Evolutionary conservation across 345 rosid species (phyloP).

Genomic region (Nephelium lappaceum): DNA sequence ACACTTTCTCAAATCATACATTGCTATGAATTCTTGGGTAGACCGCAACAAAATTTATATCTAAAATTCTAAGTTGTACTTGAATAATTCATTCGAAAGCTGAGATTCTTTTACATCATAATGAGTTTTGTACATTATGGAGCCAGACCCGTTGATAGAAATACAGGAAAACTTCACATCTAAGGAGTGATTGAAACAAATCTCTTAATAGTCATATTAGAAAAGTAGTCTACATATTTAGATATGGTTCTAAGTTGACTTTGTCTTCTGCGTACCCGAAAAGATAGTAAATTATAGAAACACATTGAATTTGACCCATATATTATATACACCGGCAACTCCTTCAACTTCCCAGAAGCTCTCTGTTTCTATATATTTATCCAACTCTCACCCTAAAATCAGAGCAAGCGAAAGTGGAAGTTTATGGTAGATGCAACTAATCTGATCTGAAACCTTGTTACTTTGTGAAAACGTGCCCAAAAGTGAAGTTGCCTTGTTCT

Average conservation of each 20-base stretch:
- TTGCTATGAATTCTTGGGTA: too few relatives aligned
- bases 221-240: too few relatives aligned
- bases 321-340: neutral
- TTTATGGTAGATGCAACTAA: neutral
- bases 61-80: too few relatives aligned
- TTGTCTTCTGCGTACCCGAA: neutral
- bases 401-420: neutral
- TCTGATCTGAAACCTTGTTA: neutral
- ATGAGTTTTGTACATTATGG: too few relatives aligned
- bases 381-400: neutral
- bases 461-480: neutral
- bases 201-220: neutral
- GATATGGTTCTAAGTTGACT: neutral
- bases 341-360: neutral
- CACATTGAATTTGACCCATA: neutral
- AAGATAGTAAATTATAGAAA: neutral
- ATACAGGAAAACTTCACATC: neutral
- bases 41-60: too few relatives aligned
- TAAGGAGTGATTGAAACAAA: neutral
- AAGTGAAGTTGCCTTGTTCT: neutral
- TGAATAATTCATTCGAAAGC: too few relatives aligned
- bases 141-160: too few relatives aligned
- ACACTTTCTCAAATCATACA: too few relatives aligned
- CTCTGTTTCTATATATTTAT: neutral
- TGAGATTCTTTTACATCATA: too few relatives aligned